Percentiles rank a stretch among this genome's conserved stretches.
phyloP scores from a whole-genome alignment of 768 basidiomycete genomes.

The Suillus luteus region DNA sequence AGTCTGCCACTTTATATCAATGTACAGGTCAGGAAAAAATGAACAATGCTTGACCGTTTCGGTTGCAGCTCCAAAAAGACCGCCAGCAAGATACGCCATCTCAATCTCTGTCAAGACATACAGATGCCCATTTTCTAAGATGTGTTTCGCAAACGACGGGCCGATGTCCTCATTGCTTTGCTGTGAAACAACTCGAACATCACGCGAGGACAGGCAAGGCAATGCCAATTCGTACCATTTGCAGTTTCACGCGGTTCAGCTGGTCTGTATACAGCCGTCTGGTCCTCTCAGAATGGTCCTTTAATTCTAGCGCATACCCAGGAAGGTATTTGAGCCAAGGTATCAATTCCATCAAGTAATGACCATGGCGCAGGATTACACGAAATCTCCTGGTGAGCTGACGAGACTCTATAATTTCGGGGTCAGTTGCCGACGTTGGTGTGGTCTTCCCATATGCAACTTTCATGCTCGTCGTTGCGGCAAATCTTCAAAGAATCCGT shows the following conservation, averaged over 20 bases:
- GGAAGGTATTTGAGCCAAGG: not conserved
- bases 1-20: not conserved
- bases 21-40: not conserved
- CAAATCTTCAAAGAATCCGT: not conserved
- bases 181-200: not conserved
- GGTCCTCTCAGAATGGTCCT: not conserved
- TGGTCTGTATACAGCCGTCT: not conserved
- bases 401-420: not conserved
- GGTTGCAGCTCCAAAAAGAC: slow-evolving; percentile 60
- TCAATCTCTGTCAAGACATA: slow-evolving; percentile 38
- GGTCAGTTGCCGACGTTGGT: not conserved
- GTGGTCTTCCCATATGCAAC: not conserved
- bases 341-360: not conserved
- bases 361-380: not conserved
- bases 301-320: not conserved
- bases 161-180: not conserved
- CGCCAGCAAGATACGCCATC: slow-evolving; percentile 54
- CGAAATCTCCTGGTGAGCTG: not conserved
- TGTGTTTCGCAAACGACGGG: not conserved
- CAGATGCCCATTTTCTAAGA: not conserved
- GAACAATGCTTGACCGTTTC: slow-evolving; percentile 40
- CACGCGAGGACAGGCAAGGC: not conserved
- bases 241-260: not conserved
- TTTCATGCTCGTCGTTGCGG: not conserved
- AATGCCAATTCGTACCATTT: not conserved